Evolutionary conservation across 352 stramenopile species (phyloP), one percentile per base, ranked within the genome.

Genomic region (Phytophthora rubi): DNA sequence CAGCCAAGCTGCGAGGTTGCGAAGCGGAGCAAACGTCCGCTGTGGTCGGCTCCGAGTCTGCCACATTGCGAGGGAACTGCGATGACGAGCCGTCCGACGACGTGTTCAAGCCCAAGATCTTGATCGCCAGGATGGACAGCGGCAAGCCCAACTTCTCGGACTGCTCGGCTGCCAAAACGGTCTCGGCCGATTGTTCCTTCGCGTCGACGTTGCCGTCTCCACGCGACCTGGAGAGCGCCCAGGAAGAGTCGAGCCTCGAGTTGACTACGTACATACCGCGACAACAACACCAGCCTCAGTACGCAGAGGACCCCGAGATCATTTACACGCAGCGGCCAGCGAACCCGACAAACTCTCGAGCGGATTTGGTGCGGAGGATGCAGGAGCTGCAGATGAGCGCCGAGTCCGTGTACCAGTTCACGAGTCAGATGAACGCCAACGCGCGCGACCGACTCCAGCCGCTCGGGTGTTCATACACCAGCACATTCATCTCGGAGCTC

Each of bases 341-440:
- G 6, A 49, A 37, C 15, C 8, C 47, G 16, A 51, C 13, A 1
- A 49, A 3, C 5, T 68, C 60, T 2, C 68, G 60, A 13, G 59
- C 53, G 6, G 69, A 82, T 33, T 47, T 90, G 15, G 77, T 82
- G 59, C 64, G 76, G 47, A 83, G 75, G 61, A 90, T 90, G 82
- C 73, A 74, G 32, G 71, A 86, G 59, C 62, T 90, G n/a, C 77
- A 83, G 28, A 73, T 81, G 42, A 78, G 76, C n/a, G 81, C 82
- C 0, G 82, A 90, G 61, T 82, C 79, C 2, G 81, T 82, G n/a
- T 90, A 88, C 56, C 76, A 86, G 61, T 71, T 87, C 47, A 85
- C 82, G 18, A 84, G 81, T 52, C 76, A 83, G 53, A 83, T 77
- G 68, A 75, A 73, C 49, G 68, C 64, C 37, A 69, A 65, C 23